These are phyloP conservation scores for Ceratobasidium sp. DNA, from an alignment of 1,284 basidiomycete genomes.

Conservation along the genomic window DNA sequence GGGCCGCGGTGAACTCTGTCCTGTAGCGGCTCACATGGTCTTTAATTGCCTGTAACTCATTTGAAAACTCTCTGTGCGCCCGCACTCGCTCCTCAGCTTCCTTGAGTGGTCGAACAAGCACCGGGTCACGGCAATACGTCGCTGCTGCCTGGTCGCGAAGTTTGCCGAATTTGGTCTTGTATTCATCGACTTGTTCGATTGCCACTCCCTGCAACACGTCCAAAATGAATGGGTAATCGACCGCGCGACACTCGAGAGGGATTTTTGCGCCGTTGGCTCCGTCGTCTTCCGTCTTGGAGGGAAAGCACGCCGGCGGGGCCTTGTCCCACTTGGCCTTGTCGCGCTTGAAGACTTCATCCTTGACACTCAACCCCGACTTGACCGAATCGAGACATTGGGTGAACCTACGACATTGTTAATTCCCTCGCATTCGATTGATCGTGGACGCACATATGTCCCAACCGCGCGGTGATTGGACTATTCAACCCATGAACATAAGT, in stretches of 20 bases:
- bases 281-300: not conserved
- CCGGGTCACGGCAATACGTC: not conserved
- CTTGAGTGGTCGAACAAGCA: slow-evolving; percentile 22
- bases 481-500: slow-evolving; percentile 27
- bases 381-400: slow-evolving; percentile 36
- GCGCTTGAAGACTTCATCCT: not conserved
- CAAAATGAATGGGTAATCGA: slow-evolving; percentile 30
- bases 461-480: slow-evolving; percentile 5
- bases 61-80: not conserved
- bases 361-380: slow-evolving; percentile 36
- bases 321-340: slow-evolving; percentile 11
- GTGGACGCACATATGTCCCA: slow-evolving; percentile 28
- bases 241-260: not conserved
- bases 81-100: slow-evolving; percentile 11
- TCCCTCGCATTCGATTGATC: not conserved
- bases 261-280: not conserved
- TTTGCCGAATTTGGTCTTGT: not conserved
- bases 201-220: slow-evolving; percentile 35
- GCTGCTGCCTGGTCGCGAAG: not conserved
- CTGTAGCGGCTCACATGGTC: slow-evolving; percentile 30
- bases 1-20: not conserved
- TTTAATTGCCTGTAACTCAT: slow-evolving; percentile 30
- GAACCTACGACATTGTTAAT: slow-evolving; percentile 21
- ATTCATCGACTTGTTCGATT: not conserved
- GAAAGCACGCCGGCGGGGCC: slow-evolving; percentile 2